Evolutionary conservation across 208 protist genomes (phyloP).

Genomic region (Acanthamoeba castellanii): DNA sequence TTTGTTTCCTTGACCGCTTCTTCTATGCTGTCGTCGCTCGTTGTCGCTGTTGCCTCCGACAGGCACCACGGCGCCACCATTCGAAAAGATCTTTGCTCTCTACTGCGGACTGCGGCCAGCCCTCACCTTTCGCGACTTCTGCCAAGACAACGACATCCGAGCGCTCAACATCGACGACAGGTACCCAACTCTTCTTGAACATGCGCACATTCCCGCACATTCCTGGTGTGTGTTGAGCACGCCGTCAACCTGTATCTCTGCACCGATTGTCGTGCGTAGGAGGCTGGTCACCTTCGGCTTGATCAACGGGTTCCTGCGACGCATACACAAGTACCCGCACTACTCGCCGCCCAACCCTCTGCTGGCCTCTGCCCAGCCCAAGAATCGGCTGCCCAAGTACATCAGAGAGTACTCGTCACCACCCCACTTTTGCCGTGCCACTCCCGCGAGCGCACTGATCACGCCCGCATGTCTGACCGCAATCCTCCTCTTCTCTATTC

Average conservation of each 20-base stretch:
- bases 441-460: neutral
- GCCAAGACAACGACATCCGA: constrained; percentile 42
- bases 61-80: constrained; percentile 46
- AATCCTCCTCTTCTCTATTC: neutral
- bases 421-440: neutral
- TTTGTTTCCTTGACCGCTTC: neutral
- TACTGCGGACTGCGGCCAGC: constrained; percentile 68
- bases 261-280: neutral
- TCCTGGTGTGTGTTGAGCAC: no score
- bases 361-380: constrained; percentile 26
- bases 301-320: constrained; percentile 68
- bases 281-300: constrained; percentile 61
- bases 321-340: constrained; percentile 73
- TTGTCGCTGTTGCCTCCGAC: neutral
- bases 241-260: neutral
- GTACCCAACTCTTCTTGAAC: neutral
- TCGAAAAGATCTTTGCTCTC: constrained; percentile 38
- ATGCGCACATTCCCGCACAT: neutral
- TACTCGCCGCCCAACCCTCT: constrained; percentile 63
- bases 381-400: constrained; percentile 49
- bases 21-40: neutral
- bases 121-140: constrained; percentile 69
- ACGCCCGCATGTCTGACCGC: neutral
- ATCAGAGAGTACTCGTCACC: constrained; percentile 22
- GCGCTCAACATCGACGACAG: constrained; percentile 73